These are phyloP conservation scores for Ceratobasidium sp. DNA, from an alignment of 1,284 basidiomycete species.

Conservation along the genomic window DNA sequence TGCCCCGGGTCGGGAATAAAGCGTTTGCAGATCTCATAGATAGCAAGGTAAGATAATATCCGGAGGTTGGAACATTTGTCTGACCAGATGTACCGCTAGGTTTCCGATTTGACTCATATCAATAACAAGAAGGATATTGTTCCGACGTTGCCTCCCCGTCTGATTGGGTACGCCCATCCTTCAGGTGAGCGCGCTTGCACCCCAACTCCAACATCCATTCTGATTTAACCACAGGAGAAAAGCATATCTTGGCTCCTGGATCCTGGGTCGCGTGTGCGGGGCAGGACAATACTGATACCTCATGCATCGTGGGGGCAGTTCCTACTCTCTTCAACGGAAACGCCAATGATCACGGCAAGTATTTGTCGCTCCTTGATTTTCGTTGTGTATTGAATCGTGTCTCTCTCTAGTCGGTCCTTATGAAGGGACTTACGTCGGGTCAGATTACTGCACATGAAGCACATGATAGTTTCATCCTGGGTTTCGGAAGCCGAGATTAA, in stretches of 20 bases:
- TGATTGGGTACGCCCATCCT: constrained; percentile 17
- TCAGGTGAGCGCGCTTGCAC: background rate
- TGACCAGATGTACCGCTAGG: background rate
- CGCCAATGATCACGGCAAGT: constrained; percentile 14
- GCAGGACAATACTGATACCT: constrained; percentile 19
- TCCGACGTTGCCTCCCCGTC: constrained; percentile 4
- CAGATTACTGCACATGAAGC: background rate
- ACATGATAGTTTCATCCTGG: background rate
- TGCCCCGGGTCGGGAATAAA: constrained; percentile 48
- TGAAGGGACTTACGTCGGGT: constrained; percentile 25
- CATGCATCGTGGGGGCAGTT: constrained; percentile 36
- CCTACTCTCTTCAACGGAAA: constrained; percentile 28
- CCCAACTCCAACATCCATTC: background rate
- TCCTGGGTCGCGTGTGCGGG: constrained; percentile 30
- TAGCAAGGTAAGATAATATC: constrained; percentile 2
- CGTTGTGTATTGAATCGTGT: background rate
- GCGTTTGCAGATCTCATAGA: constrained; percentile 39
- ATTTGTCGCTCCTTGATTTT: background rate
- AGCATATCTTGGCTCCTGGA: constrained; percentile 13
- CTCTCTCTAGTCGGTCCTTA: constrained; percentile 1
- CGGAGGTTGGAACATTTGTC: no score
- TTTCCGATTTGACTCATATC: constrained; percentile 55
- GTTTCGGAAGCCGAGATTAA: background rate
- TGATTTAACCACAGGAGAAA: constrained; percentile 32
- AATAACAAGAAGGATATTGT: constrained; percentile 54